Percentiles rank a stretch among this genome's conserved stretches.
These are phyloP conservation scores for Phellopilus nigrolimitatus DNA, from an alignment of 1,284 basidiomycete genomes.

Conservation along the genomic window DNA sequence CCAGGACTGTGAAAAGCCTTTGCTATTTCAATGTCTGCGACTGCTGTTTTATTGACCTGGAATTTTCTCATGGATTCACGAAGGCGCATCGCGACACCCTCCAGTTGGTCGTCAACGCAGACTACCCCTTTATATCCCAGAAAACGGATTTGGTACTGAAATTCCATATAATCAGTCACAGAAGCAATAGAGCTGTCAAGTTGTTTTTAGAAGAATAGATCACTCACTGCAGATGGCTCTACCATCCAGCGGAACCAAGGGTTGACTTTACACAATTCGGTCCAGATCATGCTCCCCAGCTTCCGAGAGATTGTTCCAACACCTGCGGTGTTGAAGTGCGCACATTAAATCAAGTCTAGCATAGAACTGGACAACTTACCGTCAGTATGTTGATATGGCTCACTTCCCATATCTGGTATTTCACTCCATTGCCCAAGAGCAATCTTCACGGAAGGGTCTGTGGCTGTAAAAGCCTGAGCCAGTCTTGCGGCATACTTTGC, in stretches of 20 bases:
- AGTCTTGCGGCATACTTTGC: slow-evolving; percentile 78
- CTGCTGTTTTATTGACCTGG: slow-evolving; percentile 38
- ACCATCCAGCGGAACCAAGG: slow-evolving; percentile 32
- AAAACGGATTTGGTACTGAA: slow-evolving; percentile 78
- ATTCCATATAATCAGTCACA: no score
- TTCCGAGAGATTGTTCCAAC: slow-evolving; percentile 62
- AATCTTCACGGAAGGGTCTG: slow-evolving; percentile 64
- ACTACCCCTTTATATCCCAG: slow-evolving; percentile 77
- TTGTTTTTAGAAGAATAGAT: not conserved
- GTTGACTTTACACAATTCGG: slow-evolving; percentile 42
- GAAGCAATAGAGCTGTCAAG: not conserved
- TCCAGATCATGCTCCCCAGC: slow-evolving; percentile 56
- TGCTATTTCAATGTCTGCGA: slow-evolving; percentile 66
- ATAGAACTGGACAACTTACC: slow-evolving; percentile 40
- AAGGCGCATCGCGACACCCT: slow-evolving; percentile 53
- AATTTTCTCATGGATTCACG: slow-evolving; percentile 77
- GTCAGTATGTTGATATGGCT: slow-evolving; percentile 58
- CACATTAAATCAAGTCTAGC: slow-evolving; percentile 26
- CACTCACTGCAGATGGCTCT: slow-evolving; percentile 56
- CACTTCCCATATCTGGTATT: slow-evolving; percentile 46
- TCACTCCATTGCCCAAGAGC: slow-evolving; percentile 52
- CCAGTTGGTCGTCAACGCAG: slow-evolving; percentile 52
- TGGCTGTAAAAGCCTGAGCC: slow-evolving; percentile 79
- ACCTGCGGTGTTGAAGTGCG: slow-evolving; percentile 1
- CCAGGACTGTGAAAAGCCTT: slow-evolving; percentile 53